Evolutionary conservation across 345 rosid species (phyloP), one percentile per base, ranked within the genome.

Genomic region (Erodium maritimum): DNA sequence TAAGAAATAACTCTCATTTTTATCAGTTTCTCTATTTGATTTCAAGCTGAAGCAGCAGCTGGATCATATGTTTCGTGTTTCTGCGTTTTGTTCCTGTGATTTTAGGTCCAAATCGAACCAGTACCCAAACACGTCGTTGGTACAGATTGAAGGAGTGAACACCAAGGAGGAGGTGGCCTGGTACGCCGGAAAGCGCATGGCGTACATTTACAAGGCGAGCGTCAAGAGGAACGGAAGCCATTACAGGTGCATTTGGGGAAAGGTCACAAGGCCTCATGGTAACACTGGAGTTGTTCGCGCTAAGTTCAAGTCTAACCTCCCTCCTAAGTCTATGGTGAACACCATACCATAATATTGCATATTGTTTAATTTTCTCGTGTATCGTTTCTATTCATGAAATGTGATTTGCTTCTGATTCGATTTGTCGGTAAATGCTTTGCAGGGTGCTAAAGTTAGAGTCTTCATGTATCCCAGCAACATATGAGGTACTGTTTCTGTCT

Each of bases 401-500:
- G 11, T 17, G 29, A 19, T 42, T 52, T 8, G 11, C 29, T 60
- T 54, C 19, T n/a, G n/a, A n/a, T n/a, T n/a, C n/a, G n/a, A 33
- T 19, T 19, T 52, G 62, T 23, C n/a, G 10, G 42, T 60, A 37
- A 5, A 37, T 68, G 50, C 10, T 46, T 57, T 22, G 25, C 77
- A 88, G 96, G 96, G 90, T 56, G 79, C 76, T 55, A 78, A 63
- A 60, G 94, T 88, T 23, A 77, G 96, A 67, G 96, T 88, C 58
- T 85, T 85, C 85, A 83, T 88, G 96, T 88, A 85, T 71, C 96
- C 94, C 66, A 85, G 94, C 79, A 85, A 83, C 68, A 87, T 85
- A 17, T 87, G 65, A 85, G 90, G 95, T 87, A 64, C 48, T 12
- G 11, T 12, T 42, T 7, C 14, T 10, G 11, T 42, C 14, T 14